Conservation (phyloP, 306 rosid species). For the Cicer cuneatum region DNA sequence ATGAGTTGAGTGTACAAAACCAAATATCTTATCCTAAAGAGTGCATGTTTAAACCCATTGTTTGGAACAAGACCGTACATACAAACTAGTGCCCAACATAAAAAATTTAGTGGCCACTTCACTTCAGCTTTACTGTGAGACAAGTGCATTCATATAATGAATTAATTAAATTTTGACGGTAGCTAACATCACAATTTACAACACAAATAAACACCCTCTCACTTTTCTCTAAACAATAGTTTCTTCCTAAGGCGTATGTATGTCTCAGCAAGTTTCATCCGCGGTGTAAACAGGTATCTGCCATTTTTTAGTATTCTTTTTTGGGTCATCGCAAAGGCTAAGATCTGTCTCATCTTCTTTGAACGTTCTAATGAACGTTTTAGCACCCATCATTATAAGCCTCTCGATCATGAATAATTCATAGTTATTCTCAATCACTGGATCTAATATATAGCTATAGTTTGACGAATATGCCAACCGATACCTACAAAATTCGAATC, state of each 20-base stretch:
- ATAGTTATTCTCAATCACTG: constrained; percentile 66
- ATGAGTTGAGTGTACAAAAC: background rate
- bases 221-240: constrained; percentile 24
- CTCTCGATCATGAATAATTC: constrained; percentile 92
- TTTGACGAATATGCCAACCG: constrained; percentile 78
- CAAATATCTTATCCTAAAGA: background rate
- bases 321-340: constrained; percentile 88
- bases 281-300: constrained; percentile 77
- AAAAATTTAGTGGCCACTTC: constrained; percentile 20
- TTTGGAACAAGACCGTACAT: constrained; percentile 21
- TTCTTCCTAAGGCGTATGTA: background rate
- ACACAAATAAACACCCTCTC: constrained; percentile 43
- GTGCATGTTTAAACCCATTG: background rate
- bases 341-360: constrained; percentile 77
- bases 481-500: constrained; percentile 67
- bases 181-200: constrained; percentile 56
- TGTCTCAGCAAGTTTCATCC: constrained; percentile 64
- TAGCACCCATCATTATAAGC: constrained; percentile 79
- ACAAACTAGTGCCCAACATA: constrained; percentile 25
- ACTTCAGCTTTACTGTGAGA: constrained; percentile 25
- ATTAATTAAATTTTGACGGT: constrained; percentile 46
- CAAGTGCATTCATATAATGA: constrained; percentile 38
- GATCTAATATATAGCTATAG: constrained; percentile 72
- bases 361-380: constrained; percentile 78
- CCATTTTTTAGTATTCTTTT: constrained; percentile 91